Conservation (phyloP, 2,329 filamentous ascomycete genomes). For the Talaromyces funiculosus region DNA sequence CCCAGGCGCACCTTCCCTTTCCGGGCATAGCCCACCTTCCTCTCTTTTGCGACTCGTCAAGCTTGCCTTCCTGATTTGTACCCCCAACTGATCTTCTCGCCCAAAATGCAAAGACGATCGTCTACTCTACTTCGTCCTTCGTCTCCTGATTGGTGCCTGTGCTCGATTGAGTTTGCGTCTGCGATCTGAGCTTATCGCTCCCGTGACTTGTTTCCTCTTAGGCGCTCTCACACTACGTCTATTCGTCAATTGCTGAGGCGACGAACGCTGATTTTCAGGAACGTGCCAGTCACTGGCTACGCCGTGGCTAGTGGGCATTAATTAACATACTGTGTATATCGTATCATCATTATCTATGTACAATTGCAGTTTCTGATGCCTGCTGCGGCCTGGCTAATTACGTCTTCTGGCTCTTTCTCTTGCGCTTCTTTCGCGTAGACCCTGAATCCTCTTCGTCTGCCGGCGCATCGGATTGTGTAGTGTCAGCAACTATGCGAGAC, state of each 20-base stretch:
- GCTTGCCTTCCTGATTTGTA: not conserved
- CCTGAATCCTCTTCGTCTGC: not conserved
- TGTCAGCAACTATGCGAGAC: not conserved
- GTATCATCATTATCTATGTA: not conserved
- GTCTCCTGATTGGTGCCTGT: not conserved
- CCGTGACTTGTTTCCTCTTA: not conserved
- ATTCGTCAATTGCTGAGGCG: not conserved
- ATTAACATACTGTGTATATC: too few relatives aligned
- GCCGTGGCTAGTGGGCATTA: not conserved
- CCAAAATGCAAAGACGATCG: not conserved
- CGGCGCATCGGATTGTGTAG: not conserved
- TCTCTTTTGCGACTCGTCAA: not conserved
- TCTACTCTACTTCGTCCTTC: not conserved
- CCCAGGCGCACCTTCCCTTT: not conserved
- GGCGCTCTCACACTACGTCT: not conserved
- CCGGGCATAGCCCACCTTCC: not conserved
- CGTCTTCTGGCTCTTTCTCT: not conserved
- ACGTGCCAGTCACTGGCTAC: not conserved
- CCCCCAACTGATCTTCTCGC: not conserved
- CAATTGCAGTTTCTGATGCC: not conserved
- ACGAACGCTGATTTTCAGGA: not conserved
- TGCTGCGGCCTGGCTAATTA: not conserved
- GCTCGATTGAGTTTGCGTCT: conserved; percentile 4
- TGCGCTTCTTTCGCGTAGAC: not conserved
- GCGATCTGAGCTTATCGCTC: not conserved